Conservation (phyloP, 371 early-diverging fungal species). For the Parasitella parasitica region DNA sequence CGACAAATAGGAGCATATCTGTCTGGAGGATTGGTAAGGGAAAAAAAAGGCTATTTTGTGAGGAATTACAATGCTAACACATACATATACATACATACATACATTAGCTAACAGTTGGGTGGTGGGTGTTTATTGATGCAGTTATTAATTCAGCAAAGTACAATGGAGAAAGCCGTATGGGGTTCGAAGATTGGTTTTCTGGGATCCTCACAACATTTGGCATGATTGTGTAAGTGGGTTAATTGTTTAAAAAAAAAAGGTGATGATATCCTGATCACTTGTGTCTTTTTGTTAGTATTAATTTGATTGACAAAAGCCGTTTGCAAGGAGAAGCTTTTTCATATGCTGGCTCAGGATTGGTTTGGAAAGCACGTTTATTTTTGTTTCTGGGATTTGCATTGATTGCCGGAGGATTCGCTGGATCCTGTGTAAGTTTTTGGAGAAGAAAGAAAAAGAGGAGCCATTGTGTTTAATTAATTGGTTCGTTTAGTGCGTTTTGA, state of each 20-base stretch:
- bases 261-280: no score
- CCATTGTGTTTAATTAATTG: neutral
- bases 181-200: constrained; percentile 81
- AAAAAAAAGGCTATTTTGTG: no score
- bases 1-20: constrained; percentile 53
- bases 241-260: neutral
- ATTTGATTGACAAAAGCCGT: constrained; percentile 55
- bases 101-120: constrained; percentile 72
- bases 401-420: constrained; percentile 77
- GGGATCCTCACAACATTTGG: constrained; percentile 77
- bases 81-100: neutral
- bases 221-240: constrained; percentile 65
- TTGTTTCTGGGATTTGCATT: constrained; percentile 80
- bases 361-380: constrained; percentile 70
- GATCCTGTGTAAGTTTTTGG: constrained; percentile 69
- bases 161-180: constrained; percentile 39
- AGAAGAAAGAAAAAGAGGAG: no score
- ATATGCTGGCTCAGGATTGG: constrained; percentile 47
- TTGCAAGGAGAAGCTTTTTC: constrained; percentile 57
- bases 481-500: constrained; percentile 60
- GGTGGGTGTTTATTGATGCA: constrained; percentile 87
- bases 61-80: no score
- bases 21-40: constrained; percentile 54
- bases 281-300: constrained; percentile 43
- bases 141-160: constrained; percentile 44